phyloP scores from a whole-genome alignment of 1,139 yeast genomes.

The Meyerozyma sp. region DNA sequence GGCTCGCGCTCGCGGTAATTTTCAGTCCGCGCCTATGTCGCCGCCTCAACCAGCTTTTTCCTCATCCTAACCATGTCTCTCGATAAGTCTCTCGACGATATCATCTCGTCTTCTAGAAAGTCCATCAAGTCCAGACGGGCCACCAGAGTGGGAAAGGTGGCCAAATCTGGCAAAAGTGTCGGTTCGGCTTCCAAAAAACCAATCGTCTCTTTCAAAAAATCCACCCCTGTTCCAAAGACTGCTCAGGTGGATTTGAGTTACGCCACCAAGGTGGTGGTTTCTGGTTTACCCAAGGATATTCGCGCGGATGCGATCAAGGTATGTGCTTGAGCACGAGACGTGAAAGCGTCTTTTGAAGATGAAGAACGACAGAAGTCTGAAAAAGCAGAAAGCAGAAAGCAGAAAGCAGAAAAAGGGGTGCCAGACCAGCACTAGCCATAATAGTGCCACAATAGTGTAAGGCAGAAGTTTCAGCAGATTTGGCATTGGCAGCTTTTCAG shows the following conservation, averaged over 20 bases:
- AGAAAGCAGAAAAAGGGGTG: too few relatives aligned
- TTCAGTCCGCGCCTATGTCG: background rate
- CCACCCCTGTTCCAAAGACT: conserved; percentile 21
- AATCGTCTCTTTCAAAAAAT: conserved; percentile 34
- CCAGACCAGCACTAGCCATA: too few relatives aligned
- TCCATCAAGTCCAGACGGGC: conserved; percentile 12
- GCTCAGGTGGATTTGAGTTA: conserved; percentile 44
- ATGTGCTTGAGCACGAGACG: conserved; percentile 36
- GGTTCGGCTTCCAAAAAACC: conserved; percentile 25
- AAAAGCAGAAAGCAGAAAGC: too few relatives aligned
- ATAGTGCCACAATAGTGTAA: too few relatives aligned
- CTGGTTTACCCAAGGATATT: conserved; percentile 76
- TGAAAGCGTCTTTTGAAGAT: background rate
- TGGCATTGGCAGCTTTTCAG: too few relatives aligned
- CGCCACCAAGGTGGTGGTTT: conserved; percentile 71
- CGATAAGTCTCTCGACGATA: conserved; percentile 94
- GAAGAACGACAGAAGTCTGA: too few relatives aligned
- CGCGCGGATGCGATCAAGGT: conserved; percentile 76
- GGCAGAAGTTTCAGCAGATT: too few relatives aligned
- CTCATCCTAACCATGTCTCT: conserved; percentile 22
- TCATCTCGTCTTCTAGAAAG: conserved; percentile 62
- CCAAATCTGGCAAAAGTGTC: conserved; percentile 32
- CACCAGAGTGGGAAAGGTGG: conserved; percentile 15
- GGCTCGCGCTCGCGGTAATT: background rate
- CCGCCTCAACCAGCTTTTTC: background rate